Evolutionary conservation across 1,139 yeast species (phyloP), one percentile per base, ranked within the genome.

Genomic region (Pichia sp.): DNA sequence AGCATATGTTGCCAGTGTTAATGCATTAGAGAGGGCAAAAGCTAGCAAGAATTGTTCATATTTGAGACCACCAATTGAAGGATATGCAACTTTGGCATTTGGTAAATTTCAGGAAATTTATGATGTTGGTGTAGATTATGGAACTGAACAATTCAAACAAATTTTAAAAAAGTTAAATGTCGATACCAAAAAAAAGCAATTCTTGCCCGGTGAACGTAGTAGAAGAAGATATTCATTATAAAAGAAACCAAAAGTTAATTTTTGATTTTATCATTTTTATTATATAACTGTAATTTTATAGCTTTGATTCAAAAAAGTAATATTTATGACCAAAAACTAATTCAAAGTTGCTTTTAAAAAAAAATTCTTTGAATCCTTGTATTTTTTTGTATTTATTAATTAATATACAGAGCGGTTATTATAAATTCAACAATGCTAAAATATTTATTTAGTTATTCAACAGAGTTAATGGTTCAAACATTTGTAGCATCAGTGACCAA

Each of bases 1-100:
- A 53, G 96, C 97, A 1, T 92, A 92, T 66, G 98, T 92, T 31
- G 87, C 97, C 0, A 86, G 96, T 53, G 98, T 92, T 1, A 86
- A 86, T 65, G 97, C 97, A 0, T 70, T 92, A 45, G 96, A 92
- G 61, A 73, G 77, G 49, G 97, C 97, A 2, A 92, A 92, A 62
- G 72, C 67, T 40, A 84, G 90, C 0, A 86, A 89, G 0, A 96
- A 96, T 0, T 94, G 92, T 11, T 73, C 86, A n/a, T 92, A 92
- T 62, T 70, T 89, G 58, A 76, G 98, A 41, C 98, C 98, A 3
- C 98, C 98, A 0, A 86, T 92, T 58, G 97, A 90, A 58, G 76
- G 79, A 54, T 90, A 82, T 63, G 97, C 94, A 0, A 92, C 97
- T 0, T 72, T 92, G 49, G 98, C 92, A 61, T 92, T 92, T 67